Base-by-base conservation (phyloP, 2,329 filamentous ascomycete genomes). In the Cladosporium phlei region DNA sequence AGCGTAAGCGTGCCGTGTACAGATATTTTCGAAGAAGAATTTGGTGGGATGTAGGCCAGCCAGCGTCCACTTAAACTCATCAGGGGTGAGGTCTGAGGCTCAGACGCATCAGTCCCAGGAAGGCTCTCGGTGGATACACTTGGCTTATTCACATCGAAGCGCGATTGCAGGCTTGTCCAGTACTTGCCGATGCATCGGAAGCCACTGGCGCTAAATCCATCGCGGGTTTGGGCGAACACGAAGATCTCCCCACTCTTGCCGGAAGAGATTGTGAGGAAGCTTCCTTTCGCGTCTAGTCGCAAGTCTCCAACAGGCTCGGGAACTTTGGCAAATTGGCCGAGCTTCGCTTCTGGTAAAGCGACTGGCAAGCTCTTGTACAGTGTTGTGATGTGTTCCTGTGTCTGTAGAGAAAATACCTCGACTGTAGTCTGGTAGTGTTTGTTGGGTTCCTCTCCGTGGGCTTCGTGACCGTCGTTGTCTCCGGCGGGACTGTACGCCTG, bases 191-290 rank as follows among this genome's bases (percentile, higher is more conserved):
- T 74, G 58, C 89, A 96, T 49, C 73, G 71, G 60, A 80, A 84
- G 2, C 56, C 52, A 8, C 9, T 58, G 50, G 16, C 46, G 29
- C 6, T 55, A 55, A 52, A 58, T 6, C 22, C 27, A 11, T 34
- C 29, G 14, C 30, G 40, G 12, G 16, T 28, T 35, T 34, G 30
- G 34, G 60, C 59, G 52, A 74, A 97, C 6, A 95, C 72, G 75
- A 86, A 95, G 35, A 91, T 82, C 68, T 97, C 91, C 10, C 91
- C 91, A 39, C 88, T 95, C 17, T 76, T 69, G 2, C 88, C 89
- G 39, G 89, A 96, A 46, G 85, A 80, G 24, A 96, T 72, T 3
- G 83, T 75, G 28, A 96, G 61, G 57, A 79, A 86, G 24, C 82
- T 84, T 4, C 78, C 80, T 56, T 86, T 85, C 9, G 85, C 83